A percentile compares a stretch with the other conserved stretches of the same genome.
These are phyloP conservation scores for Taphrina communis DNA, from an alignment of 1,139 yeast species.

Conservation along the genomic window DNA sequence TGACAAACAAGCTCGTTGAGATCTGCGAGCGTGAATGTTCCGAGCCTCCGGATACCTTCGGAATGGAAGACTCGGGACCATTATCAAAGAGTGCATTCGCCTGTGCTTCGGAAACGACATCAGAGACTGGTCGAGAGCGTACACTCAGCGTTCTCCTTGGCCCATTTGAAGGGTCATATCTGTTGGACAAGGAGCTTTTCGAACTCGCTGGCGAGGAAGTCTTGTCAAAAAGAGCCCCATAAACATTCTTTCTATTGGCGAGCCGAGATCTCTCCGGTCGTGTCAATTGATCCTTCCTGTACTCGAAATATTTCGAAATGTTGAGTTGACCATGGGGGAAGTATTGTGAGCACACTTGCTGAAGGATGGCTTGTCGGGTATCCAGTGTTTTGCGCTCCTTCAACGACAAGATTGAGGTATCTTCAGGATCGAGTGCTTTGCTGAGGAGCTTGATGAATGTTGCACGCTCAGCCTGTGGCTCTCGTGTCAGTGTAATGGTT, in stretches of 20 bases:
- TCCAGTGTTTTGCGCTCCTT: conserved; percentile 19
- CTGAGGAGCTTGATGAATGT: conserved; percentile 2
- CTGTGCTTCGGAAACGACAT: not conserved
- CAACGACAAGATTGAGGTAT: conserved; percentile 31
- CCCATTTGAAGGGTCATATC: not conserved
- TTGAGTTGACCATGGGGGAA: conserved; percentile 26
- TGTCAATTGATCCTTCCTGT: conserved; percentile 7
- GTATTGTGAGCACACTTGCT: conserved; percentile 36
- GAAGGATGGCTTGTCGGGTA: conserved; percentile 26
- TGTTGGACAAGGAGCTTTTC: not conserved
- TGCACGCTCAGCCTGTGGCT: conserved; percentile 11
- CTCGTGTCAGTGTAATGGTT: conserved; percentile 1
- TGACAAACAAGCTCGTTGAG: not conserved
- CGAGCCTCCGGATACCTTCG: not conserved
- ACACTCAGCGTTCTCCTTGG: not conserved
- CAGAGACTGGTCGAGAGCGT: conserved; percentile 1
- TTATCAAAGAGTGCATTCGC: not conserved
- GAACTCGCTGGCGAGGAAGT: not conserved
- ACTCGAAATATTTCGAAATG: conserved; percentile 13
- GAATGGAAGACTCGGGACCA: not conserved
- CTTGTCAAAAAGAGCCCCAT: conserved; percentile 26
- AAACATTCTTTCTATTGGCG: conserved; percentile 11
- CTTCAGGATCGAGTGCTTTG: conserved; percentile 31
- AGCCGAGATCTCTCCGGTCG: conserved; percentile 26
- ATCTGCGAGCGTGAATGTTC: not conserved